Evolutionary conservation across 2,329 filamentous ascomycete species (phyloP).

Genomic region (Aureobasidium sp.): DNA sequence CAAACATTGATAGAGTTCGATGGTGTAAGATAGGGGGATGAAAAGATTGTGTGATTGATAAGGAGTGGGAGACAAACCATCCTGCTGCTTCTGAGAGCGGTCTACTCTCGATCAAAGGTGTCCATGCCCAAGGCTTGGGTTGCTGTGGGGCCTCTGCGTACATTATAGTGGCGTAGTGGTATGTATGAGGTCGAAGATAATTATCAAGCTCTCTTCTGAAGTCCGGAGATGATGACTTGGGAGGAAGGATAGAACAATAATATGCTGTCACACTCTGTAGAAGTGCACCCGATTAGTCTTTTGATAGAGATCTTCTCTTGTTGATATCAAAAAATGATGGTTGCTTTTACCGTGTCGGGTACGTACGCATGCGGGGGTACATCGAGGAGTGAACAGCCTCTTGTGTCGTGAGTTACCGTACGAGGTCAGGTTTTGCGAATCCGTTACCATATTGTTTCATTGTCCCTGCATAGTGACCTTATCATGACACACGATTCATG

Average conservation of each 20-base stretch:
- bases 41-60: background rate
- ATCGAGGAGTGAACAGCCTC: background rate
- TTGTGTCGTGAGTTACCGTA: conserved; percentile 3
- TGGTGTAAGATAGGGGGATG: background rate
- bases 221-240: background rate
- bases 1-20: background rate
- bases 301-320: background rate
- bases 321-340: conserved; percentile 2
- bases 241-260: background rate
- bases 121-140: conserved; percentile 56
- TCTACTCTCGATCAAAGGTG: conserved; percentile 59
- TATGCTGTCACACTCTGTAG: background rate
- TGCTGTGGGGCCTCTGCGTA: background rate
- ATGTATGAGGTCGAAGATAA: background rate
- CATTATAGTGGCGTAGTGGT: background rate
- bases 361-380: background rate
- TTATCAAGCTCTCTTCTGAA: background rate
- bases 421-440: conserved; percentile 4
- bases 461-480: conserved; percentile 3
- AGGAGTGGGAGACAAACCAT: conserved; percentile 46
- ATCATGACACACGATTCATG: background rate
- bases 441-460: background rate
- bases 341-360: conserved; percentile 1
- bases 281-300: background rate
- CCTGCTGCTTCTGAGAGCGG: conserved; percentile 61